Percentiles rank a stretch among this genome's conserved stretches.
Conservation (phyloP, 306 rosid species). For the Hippophae gyantsensis region DNA sequence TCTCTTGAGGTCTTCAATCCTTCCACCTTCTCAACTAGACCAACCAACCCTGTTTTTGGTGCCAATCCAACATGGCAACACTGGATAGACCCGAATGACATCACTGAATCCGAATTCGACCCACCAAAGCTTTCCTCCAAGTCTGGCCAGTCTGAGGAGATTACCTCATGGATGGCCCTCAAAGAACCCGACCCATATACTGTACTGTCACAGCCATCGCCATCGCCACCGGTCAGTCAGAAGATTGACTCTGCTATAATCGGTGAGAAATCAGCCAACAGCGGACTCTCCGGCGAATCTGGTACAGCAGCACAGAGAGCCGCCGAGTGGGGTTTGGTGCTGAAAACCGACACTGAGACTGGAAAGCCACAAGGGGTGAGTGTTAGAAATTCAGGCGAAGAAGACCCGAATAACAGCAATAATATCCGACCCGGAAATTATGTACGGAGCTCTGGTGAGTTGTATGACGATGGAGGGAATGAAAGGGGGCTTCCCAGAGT, state of each 20-base stretch:
- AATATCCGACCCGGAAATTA: slow-evolving; percentile 23
- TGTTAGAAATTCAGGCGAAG: slow-evolving; percentile 60
- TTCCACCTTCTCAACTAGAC: slow-evolving; percentile 24
- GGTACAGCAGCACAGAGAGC: slow-evolving; percentile 67
- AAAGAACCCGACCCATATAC: slow-evolving; percentile 33
- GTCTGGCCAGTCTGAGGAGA: slow-evolving; percentile 24
- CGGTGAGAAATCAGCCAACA: slow-evolving; percentile 17
- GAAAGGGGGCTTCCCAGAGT: slow-evolving; percentile 56
- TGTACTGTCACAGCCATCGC: slow-evolving; percentile 2
- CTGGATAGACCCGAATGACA: slow-evolving; percentile 31
- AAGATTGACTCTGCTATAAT: slow-evolving; percentile 26
- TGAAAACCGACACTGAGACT: slow-evolving; percentile 67
- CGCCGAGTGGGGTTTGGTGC: slow-evolving; percentile 90
- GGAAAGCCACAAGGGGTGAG: slow-evolving; percentile 75
- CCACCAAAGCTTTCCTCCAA: slow-evolving; percentile 13
- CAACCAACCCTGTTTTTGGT: slow-evolving; percentile 23
- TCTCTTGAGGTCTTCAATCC: slow-evolving; percentile 93
- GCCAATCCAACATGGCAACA: slow-evolving; percentile 36
- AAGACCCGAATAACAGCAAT: slow-evolving; percentile 26
- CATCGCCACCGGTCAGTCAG: slow-evolving; percentile 17
- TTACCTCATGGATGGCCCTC: slow-evolving; percentile 86
- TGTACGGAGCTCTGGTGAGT: slow-evolving; percentile 58
- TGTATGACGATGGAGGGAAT: slow-evolving; percentile 41
- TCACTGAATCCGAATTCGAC: slow-evolving; percentile 12
- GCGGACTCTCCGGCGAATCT: slow-evolving; percentile 10